These are phyloP conservation scores for Coemansia sp. DNA, from an alignment of 192 early-diverging fungal genomes.

Conservation along the genomic window DNA sequence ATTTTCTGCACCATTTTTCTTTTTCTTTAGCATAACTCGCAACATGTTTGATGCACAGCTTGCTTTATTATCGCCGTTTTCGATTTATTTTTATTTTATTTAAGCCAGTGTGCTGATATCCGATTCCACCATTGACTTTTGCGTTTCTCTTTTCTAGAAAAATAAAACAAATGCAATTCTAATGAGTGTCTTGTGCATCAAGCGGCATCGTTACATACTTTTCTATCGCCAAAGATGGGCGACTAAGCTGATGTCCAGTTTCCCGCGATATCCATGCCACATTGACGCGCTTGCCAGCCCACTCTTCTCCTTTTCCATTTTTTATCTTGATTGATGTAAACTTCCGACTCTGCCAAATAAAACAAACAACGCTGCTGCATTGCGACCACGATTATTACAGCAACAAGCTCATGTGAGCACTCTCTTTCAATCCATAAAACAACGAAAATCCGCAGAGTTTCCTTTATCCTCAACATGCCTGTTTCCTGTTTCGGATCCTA, in stretches of 20 bases:
- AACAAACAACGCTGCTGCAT: no score
- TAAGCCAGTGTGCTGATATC: background rate
- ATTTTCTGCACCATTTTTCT: no score
- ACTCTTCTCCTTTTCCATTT: background rate
- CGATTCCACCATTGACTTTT: slow-evolving; percentile 3
- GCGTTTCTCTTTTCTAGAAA: no score
- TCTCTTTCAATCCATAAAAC: background rate
- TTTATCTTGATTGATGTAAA: no score
- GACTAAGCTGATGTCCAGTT: background rate
- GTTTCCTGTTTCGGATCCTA: background rate
- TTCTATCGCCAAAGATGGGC: background rate
- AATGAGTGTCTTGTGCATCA: background rate
- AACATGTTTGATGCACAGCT: background rate
- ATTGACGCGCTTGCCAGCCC: background rate
- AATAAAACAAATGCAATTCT: background rate
- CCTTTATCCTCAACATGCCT: background rate
- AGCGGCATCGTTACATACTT: background rate
- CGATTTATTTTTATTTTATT: background rate
- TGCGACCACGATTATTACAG: background rate
- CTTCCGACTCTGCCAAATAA: background rate
- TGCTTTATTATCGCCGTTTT: background rate
- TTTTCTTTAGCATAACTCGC: background rate
- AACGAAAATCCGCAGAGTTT: background rate
- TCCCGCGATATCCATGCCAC: background rate
- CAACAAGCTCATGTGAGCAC: slow-evolving; percentile 2